Percentiles rank a stretch among this genome's conserved stretches.
Conservation (phyloP, 2,329 filamentous ascomycete genomes). For the Aspergillus novoparasiticus region DNA sequence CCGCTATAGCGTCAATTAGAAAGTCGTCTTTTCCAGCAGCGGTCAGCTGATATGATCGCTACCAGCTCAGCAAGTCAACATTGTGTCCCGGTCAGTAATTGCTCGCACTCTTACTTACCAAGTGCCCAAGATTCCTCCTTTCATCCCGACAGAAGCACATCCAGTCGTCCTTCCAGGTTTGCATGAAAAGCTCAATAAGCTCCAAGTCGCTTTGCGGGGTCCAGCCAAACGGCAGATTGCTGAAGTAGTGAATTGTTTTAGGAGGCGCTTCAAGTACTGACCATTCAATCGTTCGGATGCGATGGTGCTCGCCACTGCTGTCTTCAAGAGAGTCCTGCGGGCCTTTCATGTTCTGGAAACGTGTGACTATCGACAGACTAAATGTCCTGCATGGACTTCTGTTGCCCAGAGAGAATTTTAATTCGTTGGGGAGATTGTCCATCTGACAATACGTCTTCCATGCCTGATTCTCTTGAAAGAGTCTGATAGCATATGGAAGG, state of each 20-base stretch:
- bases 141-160: constrained; percentile 16
- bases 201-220: constrained; percentile 20
- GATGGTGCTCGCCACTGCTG: not conserved
- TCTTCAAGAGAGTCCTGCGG: not conserved
- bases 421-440: constrained; percentile 13
- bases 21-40: constrained; percentile 17
- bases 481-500: not conserved
- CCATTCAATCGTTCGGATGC: constrained; percentile 15
- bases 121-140: constrained; percentile 10
- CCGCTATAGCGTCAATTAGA: constrained; percentile 18
- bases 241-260: constrained; percentile 18
- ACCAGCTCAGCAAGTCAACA: not conserved
- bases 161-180: constrained; percentile 18
- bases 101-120: constrained; percentile 2
- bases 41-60: constrained; percentile 19
- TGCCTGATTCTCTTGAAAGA: constrained; percentile 16
- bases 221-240: constrained; percentile 18
- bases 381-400: constrained; percentile 20
- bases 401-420: constrained; percentile 15
- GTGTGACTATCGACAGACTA: constrained; percentile 15
- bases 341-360: constrained; percentile 5
- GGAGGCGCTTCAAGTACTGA: constrained; percentile 17
- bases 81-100: too few species aligned
- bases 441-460: constrained; percentile 16
- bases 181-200: constrained; percentile 17